Percentiles rank a stretch among this genome's conserved stretches.
phyloP scores from a whole-genome alignment of 2,329 filamentous ascomycete species.

The Xylariaceae sp. region DNA sequence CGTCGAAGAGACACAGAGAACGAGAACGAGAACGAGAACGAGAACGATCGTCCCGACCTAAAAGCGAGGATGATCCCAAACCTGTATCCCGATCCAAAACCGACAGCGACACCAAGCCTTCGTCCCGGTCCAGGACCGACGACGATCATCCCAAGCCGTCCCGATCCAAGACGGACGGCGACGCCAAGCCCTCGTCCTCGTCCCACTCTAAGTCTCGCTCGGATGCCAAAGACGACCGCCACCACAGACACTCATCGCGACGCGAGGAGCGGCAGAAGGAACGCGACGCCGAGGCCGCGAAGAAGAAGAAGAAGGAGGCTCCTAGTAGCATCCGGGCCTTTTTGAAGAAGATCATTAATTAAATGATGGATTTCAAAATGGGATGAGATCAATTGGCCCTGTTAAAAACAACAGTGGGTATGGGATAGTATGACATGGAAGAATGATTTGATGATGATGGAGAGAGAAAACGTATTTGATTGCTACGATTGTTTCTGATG shows the following conservation, averaged over 20 bases:
- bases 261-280: slow-evolving; percentile 23
- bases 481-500: neutral
- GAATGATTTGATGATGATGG: slow-evolving; percentile 15
- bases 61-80: slow-evolving; percentile 10
- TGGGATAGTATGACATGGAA: neutral
- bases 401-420: too few species aligned
- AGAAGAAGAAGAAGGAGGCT: slow-evolving; percentile 40
- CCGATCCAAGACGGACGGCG: slow-evolving; percentile 13
- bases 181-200: slow-evolving; percentile 13
- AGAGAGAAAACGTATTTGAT: neutral
- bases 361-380: neutral
- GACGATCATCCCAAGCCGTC: neutral
- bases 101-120: slow-evolving; percentile 25
- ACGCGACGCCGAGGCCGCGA: slow-evolving; percentile 24
- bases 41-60: slow-evolving; percentile 16
- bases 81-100: slow-evolving; percentile 17
- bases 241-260: slow-evolving; percentile 36
- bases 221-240: slow-evolving; percentile 42
- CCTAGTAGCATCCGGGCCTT: slow-evolving; percentile 43
- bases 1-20: slow-evolving; percentile 31
- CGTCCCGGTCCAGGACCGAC: neutral
- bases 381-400: too few species aligned
- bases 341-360: slow-evolving; percentile 50
- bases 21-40: too few species aligned
- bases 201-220: slow-evolving; percentile 5